These are phyloP conservation scores for Alternaria panax DNA, from an alignment of 2,329 filamentous ascomycete species.

Conservation along the genomic window DNA sequence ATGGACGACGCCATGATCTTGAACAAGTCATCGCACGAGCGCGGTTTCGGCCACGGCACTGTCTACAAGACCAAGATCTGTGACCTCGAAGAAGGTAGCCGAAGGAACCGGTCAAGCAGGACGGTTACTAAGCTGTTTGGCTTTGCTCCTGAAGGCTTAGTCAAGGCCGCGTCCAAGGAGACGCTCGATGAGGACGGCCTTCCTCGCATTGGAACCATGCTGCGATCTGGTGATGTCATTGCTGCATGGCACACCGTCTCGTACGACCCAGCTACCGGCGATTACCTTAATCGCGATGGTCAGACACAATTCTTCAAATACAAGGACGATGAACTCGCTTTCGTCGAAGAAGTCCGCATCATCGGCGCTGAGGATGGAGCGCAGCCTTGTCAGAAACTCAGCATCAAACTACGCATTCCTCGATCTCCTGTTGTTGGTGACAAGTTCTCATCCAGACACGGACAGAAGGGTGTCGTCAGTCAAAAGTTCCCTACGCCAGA, in stretches of 20 bases:
- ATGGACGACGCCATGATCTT: slow-evolving; percentile 99
- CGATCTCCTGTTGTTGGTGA: slow-evolving; percentile 93
- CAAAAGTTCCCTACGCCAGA: slow-evolving; percentile 94
- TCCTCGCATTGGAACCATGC: slow-evolving; percentile 77
- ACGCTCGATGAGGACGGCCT: slow-evolving; percentile 88
- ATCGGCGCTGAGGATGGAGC: slow-evolving; percentile 84
- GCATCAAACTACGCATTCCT: slow-evolving; percentile 91
- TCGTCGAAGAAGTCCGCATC: slow-evolving; percentile 90
- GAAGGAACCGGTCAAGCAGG: slow-evolving; percentile 69
- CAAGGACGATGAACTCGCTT: slow-evolving; percentile 88
- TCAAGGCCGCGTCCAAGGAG: slow-evolving; percentile 73
- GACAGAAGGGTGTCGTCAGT: slow-evolving; percentile 95
- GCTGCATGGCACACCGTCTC: slow-evolving; percentile 90
- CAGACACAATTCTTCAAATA: slow-evolving; percentile 90
- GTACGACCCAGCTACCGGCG: slow-evolving; percentile 73
- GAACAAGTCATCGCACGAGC: slow-evolving; percentile 95
- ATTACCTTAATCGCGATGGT: slow-evolving; percentile 84
- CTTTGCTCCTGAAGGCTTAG: slow-evolving; percentile 78
- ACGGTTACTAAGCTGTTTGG: slow-evolving; percentile 85
- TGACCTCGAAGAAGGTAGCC: slow-evolving; percentile 78
- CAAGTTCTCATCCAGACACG: slow-evolving; percentile 98
- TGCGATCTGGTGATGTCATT: slow-evolving; percentile 82
- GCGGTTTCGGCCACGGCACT: slow-evolving; percentile 92
- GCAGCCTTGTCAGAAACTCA: slow-evolving; percentile 86
- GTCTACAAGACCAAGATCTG: slow-evolving; percentile 98